A percentile compares a stretch with the other conserved stretches of the same genome.
These are phyloP conservation scores for Metschnikowia shivogae DNA, from an alignment of 805 yeast genomes.

Conservation along the genomic window DNA sequence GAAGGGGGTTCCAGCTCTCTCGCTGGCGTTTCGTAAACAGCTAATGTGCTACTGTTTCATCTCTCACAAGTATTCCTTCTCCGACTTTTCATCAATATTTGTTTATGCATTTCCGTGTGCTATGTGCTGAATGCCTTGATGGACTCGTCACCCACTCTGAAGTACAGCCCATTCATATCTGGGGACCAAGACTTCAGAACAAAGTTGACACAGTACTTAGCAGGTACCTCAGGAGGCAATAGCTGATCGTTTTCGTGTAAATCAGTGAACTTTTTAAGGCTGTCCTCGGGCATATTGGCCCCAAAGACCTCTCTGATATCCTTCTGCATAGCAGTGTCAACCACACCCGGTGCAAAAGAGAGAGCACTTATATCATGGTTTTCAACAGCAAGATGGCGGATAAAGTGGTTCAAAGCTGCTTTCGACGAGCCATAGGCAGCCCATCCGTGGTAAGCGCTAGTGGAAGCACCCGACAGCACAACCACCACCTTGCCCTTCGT, in stretches of 20 bases:
- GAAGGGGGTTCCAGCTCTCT: no score
- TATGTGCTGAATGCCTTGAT: slow-evolving; percentile 5
- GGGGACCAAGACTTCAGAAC: slow-evolving; percentile 56
- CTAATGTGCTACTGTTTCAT: no score
- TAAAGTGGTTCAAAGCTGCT: slow-evolving; percentile 83
- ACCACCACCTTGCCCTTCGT: slow-evolving; percentile 64
- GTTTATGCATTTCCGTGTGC: neutral
- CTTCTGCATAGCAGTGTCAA: slow-evolving; percentile 83
- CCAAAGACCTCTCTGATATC: slow-evolving; percentile 68
- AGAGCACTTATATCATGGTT: slow-evolving; percentile 55
- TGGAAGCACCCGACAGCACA: slow-evolving; percentile 88
- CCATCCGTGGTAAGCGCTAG: slow-evolving; percentile 66
- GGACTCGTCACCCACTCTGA: slow-evolving; percentile 53
- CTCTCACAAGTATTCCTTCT: no score
- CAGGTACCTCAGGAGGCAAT: slow-evolving; percentile 70
- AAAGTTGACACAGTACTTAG: slow-evolving; percentile 59
- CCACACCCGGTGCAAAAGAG: slow-evolving; percentile 92
- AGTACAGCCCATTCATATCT: slow-evolving; percentile 61
- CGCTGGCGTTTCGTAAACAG: no score
- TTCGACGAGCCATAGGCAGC: slow-evolving; percentile 89
- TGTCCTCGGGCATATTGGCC: slow-evolving; percentile 54
- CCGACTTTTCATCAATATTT: no score
- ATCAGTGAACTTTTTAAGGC: slow-evolving; percentile 58
- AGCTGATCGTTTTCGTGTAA: slow-evolving; percentile 56
- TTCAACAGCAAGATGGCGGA: slow-evolving; percentile 63